A percentile compares a stretch with the other conserved stretches of the same genome.
Evolutionary conservation across 192 early-diverging fungal species (phyloP).

Genomic region (Backusella parvicylindrica): DNA sequence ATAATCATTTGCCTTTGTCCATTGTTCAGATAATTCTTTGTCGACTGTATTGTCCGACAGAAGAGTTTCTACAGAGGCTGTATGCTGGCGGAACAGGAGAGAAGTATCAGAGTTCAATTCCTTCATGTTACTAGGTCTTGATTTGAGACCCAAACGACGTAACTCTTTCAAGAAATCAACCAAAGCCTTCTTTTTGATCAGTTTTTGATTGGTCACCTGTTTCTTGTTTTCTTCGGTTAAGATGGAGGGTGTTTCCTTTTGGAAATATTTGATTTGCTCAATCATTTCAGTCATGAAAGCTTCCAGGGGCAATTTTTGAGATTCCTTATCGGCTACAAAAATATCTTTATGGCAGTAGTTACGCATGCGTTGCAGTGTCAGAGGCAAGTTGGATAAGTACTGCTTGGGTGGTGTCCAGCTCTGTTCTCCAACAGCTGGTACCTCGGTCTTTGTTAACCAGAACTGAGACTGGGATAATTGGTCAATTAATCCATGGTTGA

Average conservation of each 20-base stretch:
- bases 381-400: conserved; percentile 40
- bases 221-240: conserved; percentile 56
- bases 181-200: conserved; percentile 71
- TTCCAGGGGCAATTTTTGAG: conserved; percentile 34
- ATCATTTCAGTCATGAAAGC: conserved; percentile 52
- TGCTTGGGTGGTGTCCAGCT: conserved; percentile 25
- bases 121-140: conserved; percentile 17
- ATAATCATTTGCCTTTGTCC: conserved; percentile 62
- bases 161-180: conserved; percentile 77
- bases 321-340: conserved; percentile 20
- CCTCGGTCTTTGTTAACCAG: conserved; percentile 36
- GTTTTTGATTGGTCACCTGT: conserved; percentile 59
- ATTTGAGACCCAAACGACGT: conserved; percentile 58
- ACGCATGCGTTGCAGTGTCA: conserved; percentile 40
- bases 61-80: conserved; percentile 12
- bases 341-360: conserved; percentile 37
- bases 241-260: conserved; percentile 49
- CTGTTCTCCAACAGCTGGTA: neutral
- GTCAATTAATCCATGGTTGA: conserved; percentile 34
- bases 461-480: conserved; percentile 30
- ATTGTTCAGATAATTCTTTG: conserved; percentile 26
- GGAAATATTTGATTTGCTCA: conserved; percentile 51
- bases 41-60: conserved; percentile 18
- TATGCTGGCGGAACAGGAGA: conserved; percentile 17
- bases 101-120: conserved; percentile 31